phyloP scores from a whole-genome alignment of 2,329 filamentous ascomycete genomes.

The Colletotrichum sp. region DNA sequence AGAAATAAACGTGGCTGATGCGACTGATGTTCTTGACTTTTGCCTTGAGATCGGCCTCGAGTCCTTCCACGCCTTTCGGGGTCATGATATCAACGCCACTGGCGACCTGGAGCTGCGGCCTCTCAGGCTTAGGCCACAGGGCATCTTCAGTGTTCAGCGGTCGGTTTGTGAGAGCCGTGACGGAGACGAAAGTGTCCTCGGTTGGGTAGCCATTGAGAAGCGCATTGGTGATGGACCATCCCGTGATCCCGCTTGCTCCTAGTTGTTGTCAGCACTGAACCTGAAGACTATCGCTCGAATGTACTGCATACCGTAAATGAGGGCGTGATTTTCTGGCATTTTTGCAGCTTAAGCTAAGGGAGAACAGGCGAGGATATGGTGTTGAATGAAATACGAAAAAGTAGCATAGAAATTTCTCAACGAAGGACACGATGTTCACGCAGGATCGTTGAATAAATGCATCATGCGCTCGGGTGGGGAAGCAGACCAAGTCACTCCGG shows the following conservation, averaged over 20 bases:
- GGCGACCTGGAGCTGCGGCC: conserved; percentile 34
- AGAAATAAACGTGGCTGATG: conserved; percentile 49
- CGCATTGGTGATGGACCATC: conserved; percentile 54
- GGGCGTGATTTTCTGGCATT: not conserved
- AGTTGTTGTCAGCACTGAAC: not conserved
- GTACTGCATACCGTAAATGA: not conserved
- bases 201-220: conserved; percentile 50
- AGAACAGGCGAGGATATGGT: not conserved
- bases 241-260: conserved; percentile 44
- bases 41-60: conserved; percentile 36
- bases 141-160: conserved; percentile 33
- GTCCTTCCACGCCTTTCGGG: conserved; percentile 28
- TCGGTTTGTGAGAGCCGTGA: conserved; percentile 53
- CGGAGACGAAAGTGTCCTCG: conserved; percentile 44
- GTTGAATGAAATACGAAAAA: not conserved
- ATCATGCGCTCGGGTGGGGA: not conserved
- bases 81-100: conserved; percentile 40
- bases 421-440: not conserved
- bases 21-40: conserved; percentile 38
- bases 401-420: not conserved
- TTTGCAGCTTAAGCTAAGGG: not conserved
- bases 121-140: conserved; percentile 29
- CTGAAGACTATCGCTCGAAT: not conserved
- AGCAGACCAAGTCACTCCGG: not conserved
- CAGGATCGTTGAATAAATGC: not conserved